These are phyloP conservation scores for Coffea canephora DNA, from an alignment of 257 asterid species.

Conservation along the genomic window DNA sequence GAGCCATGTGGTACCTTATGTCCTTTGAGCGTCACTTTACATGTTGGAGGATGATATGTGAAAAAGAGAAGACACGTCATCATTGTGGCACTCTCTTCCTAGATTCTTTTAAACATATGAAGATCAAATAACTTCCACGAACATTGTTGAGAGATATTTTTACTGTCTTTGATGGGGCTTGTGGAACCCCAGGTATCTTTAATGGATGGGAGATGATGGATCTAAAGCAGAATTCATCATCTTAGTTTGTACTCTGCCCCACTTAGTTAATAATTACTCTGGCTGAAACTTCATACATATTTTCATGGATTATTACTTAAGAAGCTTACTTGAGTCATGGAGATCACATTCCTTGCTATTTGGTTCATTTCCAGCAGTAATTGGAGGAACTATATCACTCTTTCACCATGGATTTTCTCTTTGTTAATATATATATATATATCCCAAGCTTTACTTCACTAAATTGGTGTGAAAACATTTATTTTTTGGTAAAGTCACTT, in stretches of 20 bases:
- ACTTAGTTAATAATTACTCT: neutral
- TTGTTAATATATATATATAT: too few relatives aligned
- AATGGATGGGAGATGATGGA: neutral
- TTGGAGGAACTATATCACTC: neutral
- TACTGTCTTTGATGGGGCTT: conserved; percentile 92
- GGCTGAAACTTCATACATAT: neutral
- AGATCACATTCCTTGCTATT: neutral
- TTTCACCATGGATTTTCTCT: neutral
- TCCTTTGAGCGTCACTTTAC: conserved; percentile 68
- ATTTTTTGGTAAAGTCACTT: neutral
- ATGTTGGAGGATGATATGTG: conserved; percentile 70
- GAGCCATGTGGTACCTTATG: conserved; percentile 83
- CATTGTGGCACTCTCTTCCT: conserved; percentile 40
- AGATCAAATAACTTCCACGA: conserved; percentile 57
- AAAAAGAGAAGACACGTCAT: conserved; percentile 26
- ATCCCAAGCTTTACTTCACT: neutral
- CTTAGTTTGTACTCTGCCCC: neutral
- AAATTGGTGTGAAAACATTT: neutral
- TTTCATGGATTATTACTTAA: neutral
- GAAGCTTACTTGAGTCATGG: neutral
- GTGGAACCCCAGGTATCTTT: conserved; percentile 55
- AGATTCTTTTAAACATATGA: conserved; percentile 50
- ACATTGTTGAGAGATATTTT: conserved; percentile 53
- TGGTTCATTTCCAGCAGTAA: neutral
- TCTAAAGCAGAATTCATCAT: neutral